Evolutionary conservation across 495 filamentous ascomycete species (phyloP), one percentile per base, ranked within the genome.

Genomic region (Filosporella fistucella): DNA sequence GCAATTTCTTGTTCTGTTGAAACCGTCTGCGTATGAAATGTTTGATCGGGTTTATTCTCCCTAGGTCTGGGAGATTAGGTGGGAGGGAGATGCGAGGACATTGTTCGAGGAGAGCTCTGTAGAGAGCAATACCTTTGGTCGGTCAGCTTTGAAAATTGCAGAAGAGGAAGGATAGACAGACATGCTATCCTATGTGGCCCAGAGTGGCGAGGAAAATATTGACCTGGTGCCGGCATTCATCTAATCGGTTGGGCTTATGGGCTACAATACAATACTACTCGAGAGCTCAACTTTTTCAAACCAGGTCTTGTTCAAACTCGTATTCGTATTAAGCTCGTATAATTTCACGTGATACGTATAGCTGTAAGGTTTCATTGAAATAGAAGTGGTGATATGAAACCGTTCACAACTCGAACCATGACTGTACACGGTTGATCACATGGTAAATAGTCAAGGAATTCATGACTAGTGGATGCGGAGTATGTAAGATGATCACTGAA

Each of bases 1-100:
- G 64, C 8, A 78, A 45, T 4, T 61, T 56, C 40, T 58, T 67
- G 49, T 79, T 75, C 51, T 59, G 65, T 22, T 67, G 66, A 53
- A 86, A 85, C 16, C 67, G 62, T 40, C 75, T 69, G 50, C 67
- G 70, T 40, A 83, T 63, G n/a, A 79, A 63, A 29, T 64, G 63
- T 45, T 66, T 67, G 22, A 75, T 46, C 2, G 56, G 51, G 42
- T 56, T 51, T n/a, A 56, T 35, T 0, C 39, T 11, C 14, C 52
- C 52, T 18, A 24, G 28, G 4, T 29, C 6, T 1, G 32, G 33
- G 8, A 54, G 29, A 20, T 56, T 42, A 45, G 34, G 4, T 18
- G 52, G 49, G 11, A 56, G 25, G 2, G 51, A 49, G 36, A 61
- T 46, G 18, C 33, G 47, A 5, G 47, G 41, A 23, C 40, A 47